These are phyloP conservation scores for Gleditsia sinensis DNA, from an alignment of 306 rosid genomes.

Conservation along the genomic window DNA sequence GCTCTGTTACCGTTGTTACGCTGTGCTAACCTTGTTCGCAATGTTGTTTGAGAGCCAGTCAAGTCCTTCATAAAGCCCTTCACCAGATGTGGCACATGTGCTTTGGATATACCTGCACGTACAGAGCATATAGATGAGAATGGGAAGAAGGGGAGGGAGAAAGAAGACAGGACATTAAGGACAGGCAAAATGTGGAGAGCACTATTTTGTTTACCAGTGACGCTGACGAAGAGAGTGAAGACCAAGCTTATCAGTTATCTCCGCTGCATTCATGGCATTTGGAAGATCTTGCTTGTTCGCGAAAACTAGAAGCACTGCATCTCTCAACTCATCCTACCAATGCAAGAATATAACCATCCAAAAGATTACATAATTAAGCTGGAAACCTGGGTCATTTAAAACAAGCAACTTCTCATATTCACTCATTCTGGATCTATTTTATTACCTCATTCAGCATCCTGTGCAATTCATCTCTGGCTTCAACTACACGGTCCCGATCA, in stretches of 20 bases:
- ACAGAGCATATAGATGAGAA: neutral
- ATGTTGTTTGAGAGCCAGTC: slow-evolving; percentile 91
- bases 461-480: slow-evolving; percentile 90
- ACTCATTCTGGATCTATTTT: slow-evolving; percentile 1
- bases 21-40: slow-evolving; percentile 63
- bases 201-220: slow-evolving; percentile 62
- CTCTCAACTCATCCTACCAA: slow-evolving; percentile 81
- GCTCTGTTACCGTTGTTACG: neutral
- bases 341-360: slow-evolving; percentile 1
- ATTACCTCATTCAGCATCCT: slow-evolving; percentile 84
- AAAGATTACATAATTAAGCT: neutral
- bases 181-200: neutral
- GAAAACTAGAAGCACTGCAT: slow-evolving; percentile 84
- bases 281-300: slow-evolving; percentile 96
- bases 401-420: slow-evolving; percentile 4
- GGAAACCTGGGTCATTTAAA: slow-evolving; percentile 1
- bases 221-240: slow-evolving; percentile 93
- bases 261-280: slow-evolving; percentile 94
- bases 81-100: slow-evolving; percentile 89
- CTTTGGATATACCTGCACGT: slow-evolving; percentile 82
- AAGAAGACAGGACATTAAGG: neutral
- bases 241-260: slow-evolving; percentile 84
- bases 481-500: slow-evolving; percentile 79
- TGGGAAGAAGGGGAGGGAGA: neutral
- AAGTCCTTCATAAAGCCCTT: slow-evolving; percentile 87